phyloP scores from a whole-genome alignment of 2,329 filamentous ascomycete species.

The Fragosphaeria purpurea region DNA sequence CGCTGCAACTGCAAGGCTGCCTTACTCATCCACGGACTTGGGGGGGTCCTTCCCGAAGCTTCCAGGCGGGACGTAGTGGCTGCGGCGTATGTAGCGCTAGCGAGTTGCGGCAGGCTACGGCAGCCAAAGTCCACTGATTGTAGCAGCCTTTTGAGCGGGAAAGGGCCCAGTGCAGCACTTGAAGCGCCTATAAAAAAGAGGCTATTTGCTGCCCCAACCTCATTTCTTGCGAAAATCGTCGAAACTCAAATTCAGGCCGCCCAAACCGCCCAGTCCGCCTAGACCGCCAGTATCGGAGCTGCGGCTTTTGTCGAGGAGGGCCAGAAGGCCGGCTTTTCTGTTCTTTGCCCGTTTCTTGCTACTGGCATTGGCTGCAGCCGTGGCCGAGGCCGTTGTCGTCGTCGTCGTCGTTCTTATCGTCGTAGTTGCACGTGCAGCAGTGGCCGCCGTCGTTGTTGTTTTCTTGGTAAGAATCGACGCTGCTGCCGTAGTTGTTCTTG shows the following conservation, averaged over 20 bases:
- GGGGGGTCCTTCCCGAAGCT: constrained; percentile 11
- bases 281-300: constrained; percentile 18
- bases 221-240: constrained; percentile 42
- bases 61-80: constrained; percentile 7
- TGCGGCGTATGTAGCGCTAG: neutral
- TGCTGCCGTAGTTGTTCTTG: neutral
- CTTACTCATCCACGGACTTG: constrained; percentile 4
- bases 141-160: no score
- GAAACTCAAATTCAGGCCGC: constrained; percentile 34
- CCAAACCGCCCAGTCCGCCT: constrained; percentile 23
- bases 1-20: neutral
- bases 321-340: constrained; percentile 56
- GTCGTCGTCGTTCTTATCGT: constrained; percentile 2
- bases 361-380: constrained; percentile 3
- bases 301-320: constrained; percentile 46
- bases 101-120: neutral
- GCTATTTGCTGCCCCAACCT: neutral
- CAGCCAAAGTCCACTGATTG: neutral
- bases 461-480: no score
- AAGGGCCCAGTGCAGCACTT: neutral
- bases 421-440: neutral
- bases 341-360: constrained; percentile 54
- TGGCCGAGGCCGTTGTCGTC: constrained; percentile 16
- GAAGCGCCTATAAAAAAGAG: no score
- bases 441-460: neutral